Percentiles rank a stretch among this genome's conserved stretches.
These are phyloP conservation scores for Phanerochaete carnosa DNA, from an alignment of 768 basidiomycete genomes.

Conservation along the genomic window DNA sequence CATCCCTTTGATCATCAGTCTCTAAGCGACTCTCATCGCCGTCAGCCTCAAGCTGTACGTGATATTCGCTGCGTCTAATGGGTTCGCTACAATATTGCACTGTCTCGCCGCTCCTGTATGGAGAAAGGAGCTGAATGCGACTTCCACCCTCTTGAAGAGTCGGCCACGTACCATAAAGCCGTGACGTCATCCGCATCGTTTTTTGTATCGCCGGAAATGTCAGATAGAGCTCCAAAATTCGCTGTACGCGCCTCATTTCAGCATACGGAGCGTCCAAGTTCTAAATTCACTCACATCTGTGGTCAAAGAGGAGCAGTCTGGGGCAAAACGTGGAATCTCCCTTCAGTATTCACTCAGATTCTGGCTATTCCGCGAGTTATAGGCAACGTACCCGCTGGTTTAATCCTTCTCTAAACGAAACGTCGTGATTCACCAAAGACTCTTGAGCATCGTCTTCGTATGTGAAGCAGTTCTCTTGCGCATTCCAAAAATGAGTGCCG, in stretches of 20 bases:
- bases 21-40: slow-evolving; percentile 13
- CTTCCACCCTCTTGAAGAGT: not conserved
- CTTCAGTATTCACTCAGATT: slow-evolving; percentile 12
- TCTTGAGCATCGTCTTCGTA: slow-evolving; percentile 41
- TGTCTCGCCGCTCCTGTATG: slow-evolving; percentile 45
- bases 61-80: slow-evolving; percentile 55
- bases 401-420: slow-evolving; percentile 66
- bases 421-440: slow-evolving; percentile 43
- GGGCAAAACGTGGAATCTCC: slow-evolving; percentile 57
- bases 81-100: slow-evolving; percentile 49
- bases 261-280: not conserved
- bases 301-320: slow-evolving; percentile 63
- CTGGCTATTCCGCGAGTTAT: slow-evolving; percentile 1
- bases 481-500: slow-evolving; percentile 82
- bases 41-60: slow-evolving; percentile 34
- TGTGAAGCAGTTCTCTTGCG: slow-evolving; percentile 67
- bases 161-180: slow-evolving; percentile 7
- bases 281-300: slow-evolving; percentile 49
- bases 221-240: slow-evolving; percentile 61
- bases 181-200: not conserved
- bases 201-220: slow-evolving; percentile 28
- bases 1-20: slow-evolving; percentile 13
- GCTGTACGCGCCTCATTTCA: slow-evolving; percentile 32
- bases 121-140: not conserved
- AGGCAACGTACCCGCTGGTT: slow-evolving; percentile 41